Conservation (phyloP, 164 flowering plant genomes). For the Vitis cinerea region DNA sequence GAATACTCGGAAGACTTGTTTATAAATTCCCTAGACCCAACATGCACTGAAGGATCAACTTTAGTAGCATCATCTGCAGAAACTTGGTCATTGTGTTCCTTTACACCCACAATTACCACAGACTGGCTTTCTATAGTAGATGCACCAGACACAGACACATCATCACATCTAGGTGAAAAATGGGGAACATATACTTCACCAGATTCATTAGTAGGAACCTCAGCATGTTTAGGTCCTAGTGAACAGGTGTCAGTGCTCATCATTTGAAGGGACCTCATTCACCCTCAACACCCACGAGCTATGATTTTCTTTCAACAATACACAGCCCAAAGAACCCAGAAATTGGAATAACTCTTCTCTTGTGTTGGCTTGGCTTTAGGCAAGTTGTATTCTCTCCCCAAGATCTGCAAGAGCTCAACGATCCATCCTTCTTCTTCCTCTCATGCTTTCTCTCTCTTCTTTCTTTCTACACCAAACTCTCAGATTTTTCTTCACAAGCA, state of each 20-base stretch:
- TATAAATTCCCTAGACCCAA: constrained; percentile 10
- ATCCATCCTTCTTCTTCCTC: too few species aligned
- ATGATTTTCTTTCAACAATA: too few species aligned
- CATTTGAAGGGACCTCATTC: background rate
- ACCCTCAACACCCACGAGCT: too few species aligned
- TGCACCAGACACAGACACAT: constrained; percentile 5
- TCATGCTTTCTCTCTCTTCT: too few species aligned
- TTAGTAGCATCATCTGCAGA: constrained; percentile 7
- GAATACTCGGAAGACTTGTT: constrained; percentile 6
- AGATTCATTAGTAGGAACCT: constrained; percentile 1
- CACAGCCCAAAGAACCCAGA: too few species aligned
- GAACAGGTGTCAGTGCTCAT: constrained; percentile 3
- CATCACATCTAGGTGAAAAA: constrained; percentile 8
- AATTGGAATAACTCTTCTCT: too few species aligned
- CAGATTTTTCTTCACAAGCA: too few species aligned
- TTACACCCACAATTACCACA: background rate
- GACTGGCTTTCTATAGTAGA: constrained; percentile 1
- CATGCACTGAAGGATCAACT: constrained; percentile 4
- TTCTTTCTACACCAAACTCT: too few species aligned
- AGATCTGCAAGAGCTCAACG: too few species aligned
- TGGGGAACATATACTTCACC: background rate
- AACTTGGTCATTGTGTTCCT: constrained; percentile 6
- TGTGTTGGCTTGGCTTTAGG: too few species aligned
- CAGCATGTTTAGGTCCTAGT: background rate
- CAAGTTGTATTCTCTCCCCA: too few species aligned